Evolutionary conservation across 2,329 filamentous ascomycete genomes (phyloP).

Genomic region (Colletotrichum lindemuthianum): DNA sequence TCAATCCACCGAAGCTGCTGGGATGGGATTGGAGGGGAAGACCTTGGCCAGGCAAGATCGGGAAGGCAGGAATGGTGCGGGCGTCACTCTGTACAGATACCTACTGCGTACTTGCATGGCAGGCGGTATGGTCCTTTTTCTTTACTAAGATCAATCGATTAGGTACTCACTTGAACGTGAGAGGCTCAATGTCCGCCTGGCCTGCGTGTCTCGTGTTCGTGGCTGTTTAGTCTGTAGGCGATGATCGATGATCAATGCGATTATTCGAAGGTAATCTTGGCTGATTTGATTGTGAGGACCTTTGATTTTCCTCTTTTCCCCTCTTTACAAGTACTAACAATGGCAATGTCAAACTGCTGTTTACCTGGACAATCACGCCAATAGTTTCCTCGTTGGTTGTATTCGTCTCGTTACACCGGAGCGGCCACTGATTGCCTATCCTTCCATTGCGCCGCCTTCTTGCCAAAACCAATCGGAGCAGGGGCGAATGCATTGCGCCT

Average conservation of each 20-base stretch:
- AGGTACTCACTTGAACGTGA: slow-evolving; percentile 12
- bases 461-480: too few relatives aligned
- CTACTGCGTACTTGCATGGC: background rate
- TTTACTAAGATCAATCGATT: slow-evolving; percentile 7
- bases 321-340: background rate
- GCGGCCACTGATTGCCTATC: background rate
- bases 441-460: too few relatives aligned
- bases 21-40: background rate
- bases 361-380: background rate
- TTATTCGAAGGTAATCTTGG: too few relatives aligned
- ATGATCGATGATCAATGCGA: too few relatives aligned
- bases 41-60: slow-evolving; percentile 16
- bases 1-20: background rate
- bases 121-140: background rate
- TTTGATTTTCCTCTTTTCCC: background rate
- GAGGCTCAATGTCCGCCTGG: slow-evolving; percentile 3
- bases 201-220: slow-evolving; percentile 11
- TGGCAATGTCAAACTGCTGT: background rate
- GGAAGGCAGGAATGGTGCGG: slow-evolving; percentile 11
- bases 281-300: background rate
- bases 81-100: slow-evolving; percentile 1
- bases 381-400: background rate
- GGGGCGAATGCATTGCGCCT: too few relatives aligned
- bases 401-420: slow-evolving; percentile 17
- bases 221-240: too few relatives aligned